Base-by-base conservation (phyloP, 805 yeast species). In the Maudiozyma turicensis region DNA sequence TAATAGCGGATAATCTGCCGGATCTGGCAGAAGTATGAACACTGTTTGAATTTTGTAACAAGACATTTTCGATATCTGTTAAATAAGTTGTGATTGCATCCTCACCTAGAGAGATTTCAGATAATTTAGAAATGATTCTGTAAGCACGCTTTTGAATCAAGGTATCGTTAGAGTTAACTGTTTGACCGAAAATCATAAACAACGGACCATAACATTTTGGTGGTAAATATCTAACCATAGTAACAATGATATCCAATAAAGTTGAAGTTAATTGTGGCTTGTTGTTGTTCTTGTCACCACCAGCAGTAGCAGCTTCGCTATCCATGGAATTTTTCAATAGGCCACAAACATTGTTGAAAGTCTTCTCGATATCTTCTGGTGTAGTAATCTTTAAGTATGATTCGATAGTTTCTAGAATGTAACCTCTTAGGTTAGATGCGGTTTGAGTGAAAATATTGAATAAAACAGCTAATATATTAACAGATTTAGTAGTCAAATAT, bases 381-480 rank as follows among this genome's bases (percentile, higher is more conserved):
- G 81, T 72, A 8, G 89, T 77, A 38, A 91, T 81, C 52, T 81
- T 78, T 52, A 93, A 71, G 65, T 83, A 90, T 0, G 82, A 76
- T 57, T 88, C 90, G 58, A 91, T 86, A 8, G 96, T 82, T 53
- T 91, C 97, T 50, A 89, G 74, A 46, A 93, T 80, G 64, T 75
- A 88, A 10, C 87, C 86, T 66, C 98, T 80, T 13, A 88, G 77
- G 48, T 86, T 93, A 38, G 93, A 84, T 43, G 79, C 69, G 9
- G 97, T 89, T 56, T 89, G 90, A n/a, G 91, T 80, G 67, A 86
- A 93, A 14, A 93, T 95, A 59, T 93, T 93, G 73, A 91, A 87
- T 46, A 93, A 71, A 20, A 89, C 96, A 10, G 95, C 84, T 46
- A 93, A 72, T 45, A 93, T 63, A 55, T 93, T 90, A 5, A 86